phyloP scores from a whole-genome alignment of 495 filamentous ascomycete genomes.

The Penicillium cosmopolitanum region DNA sequence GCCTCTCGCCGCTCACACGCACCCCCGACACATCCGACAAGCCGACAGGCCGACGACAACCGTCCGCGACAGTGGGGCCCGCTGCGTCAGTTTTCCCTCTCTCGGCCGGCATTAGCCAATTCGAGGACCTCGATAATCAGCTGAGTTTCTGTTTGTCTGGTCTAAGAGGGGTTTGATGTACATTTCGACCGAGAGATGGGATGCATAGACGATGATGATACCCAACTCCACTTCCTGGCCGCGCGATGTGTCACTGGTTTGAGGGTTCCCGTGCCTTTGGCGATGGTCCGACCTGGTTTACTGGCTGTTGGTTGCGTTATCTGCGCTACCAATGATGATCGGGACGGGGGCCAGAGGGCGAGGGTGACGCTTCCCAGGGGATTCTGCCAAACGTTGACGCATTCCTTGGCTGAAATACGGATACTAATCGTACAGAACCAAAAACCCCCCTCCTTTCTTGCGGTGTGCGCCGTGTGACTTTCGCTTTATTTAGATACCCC shows the following conservation, averaged over 20 bases:
- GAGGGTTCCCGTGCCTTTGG: slow-evolving; percentile 9
- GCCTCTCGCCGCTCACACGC: slow-evolving; percentile 4
- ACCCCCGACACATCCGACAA: slow-evolving; percentile 29
- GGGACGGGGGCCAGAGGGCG: not conserved
- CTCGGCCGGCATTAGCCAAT: slow-evolving; percentile 19
- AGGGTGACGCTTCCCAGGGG: too few species aligned
- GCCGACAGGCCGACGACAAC: slow-evolving; percentile 31
- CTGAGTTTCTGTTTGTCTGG: not conserved
- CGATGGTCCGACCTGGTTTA: slow-evolving; percentile 18
- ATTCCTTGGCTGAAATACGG: slow-evolving; percentile 18
- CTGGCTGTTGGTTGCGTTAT: slow-evolving; percentile 36
- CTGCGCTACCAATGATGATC: slow-evolving; percentile 26
- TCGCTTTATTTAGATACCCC: slow-evolving; percentile 26
- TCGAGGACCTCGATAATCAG: not conserved
- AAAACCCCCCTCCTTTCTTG: slow-evolving; percentile 4
- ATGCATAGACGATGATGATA: too few species aligned
- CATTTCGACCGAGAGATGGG: slow-evolving; percentile 1
- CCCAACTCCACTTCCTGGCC: not conserved
- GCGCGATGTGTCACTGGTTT: not conserved
- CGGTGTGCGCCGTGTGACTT: slow-evolving; percentile 15
- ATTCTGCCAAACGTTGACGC: slow-evolving; percentile 6
- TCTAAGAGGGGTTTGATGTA: too few species aligned
- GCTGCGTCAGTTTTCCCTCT: slow-evolving; percentile 11
- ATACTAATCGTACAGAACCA: slow-evolving; percentile 3
- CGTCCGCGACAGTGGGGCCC: slow-evolving; percentile 20